Evolutionary conservation across 208 protist species (phyloP).

Genomic region (Leishmania tarentolae): DNA sequence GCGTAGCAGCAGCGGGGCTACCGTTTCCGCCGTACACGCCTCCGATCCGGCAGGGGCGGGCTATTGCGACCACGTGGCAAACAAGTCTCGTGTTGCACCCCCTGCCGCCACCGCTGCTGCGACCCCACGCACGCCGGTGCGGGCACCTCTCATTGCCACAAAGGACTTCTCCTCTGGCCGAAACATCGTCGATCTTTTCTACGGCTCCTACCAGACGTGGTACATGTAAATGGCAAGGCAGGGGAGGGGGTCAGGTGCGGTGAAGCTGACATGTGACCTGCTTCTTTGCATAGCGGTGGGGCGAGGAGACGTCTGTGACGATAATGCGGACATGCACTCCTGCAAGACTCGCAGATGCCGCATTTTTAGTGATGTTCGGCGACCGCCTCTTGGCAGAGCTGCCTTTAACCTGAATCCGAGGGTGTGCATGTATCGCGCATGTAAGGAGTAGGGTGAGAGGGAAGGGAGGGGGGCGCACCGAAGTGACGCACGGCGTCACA

Average conservation of each 20-base stretch:
- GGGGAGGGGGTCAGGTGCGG: background rate
- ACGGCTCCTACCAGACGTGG: constrained; percentile 53
- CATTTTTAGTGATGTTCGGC: background rate
- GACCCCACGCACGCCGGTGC: constrained; percentile 4
- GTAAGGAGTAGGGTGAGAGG: background rate
- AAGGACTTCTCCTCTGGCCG: constrained; percentile 31
- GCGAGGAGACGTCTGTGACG: background rate
- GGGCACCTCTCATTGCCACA: constrained; percentile 18
- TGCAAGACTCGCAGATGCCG: background rate
- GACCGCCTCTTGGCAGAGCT: background rate
- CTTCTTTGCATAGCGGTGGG: background rate
- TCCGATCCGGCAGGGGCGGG: background rate
- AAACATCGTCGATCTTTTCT: constrained; percentile 40
- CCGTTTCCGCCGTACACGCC: background rate
- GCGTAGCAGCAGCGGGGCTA: background rate
- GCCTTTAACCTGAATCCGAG: background rate
- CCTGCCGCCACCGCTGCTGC: background rate
- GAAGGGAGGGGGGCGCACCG: background rate
- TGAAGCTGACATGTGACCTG: background rate
- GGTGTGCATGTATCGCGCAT: background rate
- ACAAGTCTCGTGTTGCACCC: constrained; percentile 1
- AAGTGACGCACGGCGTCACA: background rate
- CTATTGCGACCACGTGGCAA: constrained; percentile 7
- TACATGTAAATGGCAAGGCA: constrained; percentile 28
- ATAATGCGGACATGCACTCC: background rate